A percentile compares a stretch with the other conserved stretches of the same genome.
These are phyloP conservation scores for Venturia carpophila DNA, from an alignment of 2,329 filamentous ascomycete genomes.

Conservation along the genomic window DNA sequence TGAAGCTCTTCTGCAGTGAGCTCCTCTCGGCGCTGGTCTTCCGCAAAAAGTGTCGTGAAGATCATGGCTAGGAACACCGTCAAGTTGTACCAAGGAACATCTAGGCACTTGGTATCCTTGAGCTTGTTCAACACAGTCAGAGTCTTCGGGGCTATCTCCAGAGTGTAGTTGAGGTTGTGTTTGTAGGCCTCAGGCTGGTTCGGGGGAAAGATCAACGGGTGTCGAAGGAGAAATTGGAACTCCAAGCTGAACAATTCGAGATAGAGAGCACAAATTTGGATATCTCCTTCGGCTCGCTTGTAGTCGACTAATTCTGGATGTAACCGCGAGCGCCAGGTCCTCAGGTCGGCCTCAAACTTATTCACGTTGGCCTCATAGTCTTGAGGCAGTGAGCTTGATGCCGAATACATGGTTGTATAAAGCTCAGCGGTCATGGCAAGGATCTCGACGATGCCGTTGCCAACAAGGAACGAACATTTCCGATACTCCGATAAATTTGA, in stretches of 20 bases:
- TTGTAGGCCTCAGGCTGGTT: slow-evolving; percentile 53
- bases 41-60: slow-evolving; percentile 62
- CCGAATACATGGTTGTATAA: slow-evolving; percentile 67
- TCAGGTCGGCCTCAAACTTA: slow-evolving; percentile 57
- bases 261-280: slow-evolving; percentile 42
- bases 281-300: slow-evolving; percentile 37
- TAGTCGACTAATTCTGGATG: slow-evolving; percentile 52
- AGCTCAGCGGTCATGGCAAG: slow-evolving; percentile 63
- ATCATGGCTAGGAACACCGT: slow-evolving; percentile 66
- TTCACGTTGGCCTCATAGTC: slow-evolving; percentile 10
- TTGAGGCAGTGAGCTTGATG: slow-evolving; percentile 27
- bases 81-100: slow-evolving; percentile 71
- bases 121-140: slow-evolving; percentile 53
- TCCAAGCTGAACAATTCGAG: slow-evolving; percentile 43
- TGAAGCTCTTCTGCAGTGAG: slow-evolving; percentile 52
- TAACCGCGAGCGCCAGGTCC: slow-evolving; percentile 54
- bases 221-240: slow-evolving; percentile 44
- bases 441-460: slow-evolving; percentile 57
- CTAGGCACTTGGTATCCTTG: slow-evolving; percentile 57
- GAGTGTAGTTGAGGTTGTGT: slow-evolving; percentile 46
- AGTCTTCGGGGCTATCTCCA: slow-evolving; percentile 52
- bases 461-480: slow-evolving; percentile 61
- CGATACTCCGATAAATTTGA: slow-evolving; percentile 31
- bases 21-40: slow-evolving; percentile 58
- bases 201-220: slow-evolving; percentile 45